Percentiles rank a stretch among this genome's conserved stretches.
These are phyloP conservation scores for Colletotrichum echinochloae DNA, from an alignment of 2,329 filamentous ascomycete genomes.

Conservation along the genomic window DNA sequence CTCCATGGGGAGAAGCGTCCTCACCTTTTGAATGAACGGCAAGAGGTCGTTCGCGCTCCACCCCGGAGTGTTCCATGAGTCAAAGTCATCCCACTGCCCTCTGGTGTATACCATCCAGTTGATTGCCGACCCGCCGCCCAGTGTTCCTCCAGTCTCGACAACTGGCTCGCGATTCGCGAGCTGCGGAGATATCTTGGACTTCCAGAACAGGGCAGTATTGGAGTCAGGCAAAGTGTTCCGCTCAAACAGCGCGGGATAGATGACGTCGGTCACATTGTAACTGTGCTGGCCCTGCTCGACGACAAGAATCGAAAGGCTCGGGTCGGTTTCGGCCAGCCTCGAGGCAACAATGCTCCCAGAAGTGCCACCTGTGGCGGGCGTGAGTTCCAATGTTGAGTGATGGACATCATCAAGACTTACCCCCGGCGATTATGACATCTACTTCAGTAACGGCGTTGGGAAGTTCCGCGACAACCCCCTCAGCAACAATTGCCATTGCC, in stretches of 20 bases:
- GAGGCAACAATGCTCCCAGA: slow-evolving; percentile 46
- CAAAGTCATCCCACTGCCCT: slow-evolving; percentile 49
- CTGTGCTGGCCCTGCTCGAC: slow-evolving; percentile 48
- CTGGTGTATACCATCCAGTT: slow-evolving; percentile 50
- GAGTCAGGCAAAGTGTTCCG: slow-evolving; percentile 21
- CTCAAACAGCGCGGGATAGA: slow-evolving; percentile 44
- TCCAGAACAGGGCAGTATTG: slow-evolving; percentile 44
- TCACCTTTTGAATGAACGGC: slow-evolving; percentile 49
- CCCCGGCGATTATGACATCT: slow-evolving; percentile 64
- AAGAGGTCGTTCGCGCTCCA: slow-evolving; percentile 50
- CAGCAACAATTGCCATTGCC: background rate
- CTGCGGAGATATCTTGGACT: slow-evolving; percentile 42
- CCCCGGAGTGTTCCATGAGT: slow-evolving; percentile 51
- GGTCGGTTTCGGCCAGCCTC: slow-evolving; percentile 45
- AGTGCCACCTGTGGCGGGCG: slow-evolving; percentile 44
- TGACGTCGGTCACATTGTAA: slow-evolving; percentile 44
- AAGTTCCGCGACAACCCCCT: slow-evolving; percentile 43
- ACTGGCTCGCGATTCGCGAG: slow-evolving; percentile 44
- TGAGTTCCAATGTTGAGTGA: background rate
- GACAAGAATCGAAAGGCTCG: slow-evolving; percentile 46
- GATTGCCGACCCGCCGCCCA: slow-evolving; percentile 51
- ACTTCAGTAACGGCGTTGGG: slow-evolving; percentile 54
- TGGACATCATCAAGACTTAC: slow-evolving; percentile 43
- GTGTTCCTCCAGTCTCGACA: slow-evolving; percentile 45
- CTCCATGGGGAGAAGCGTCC: rapidly evolving